Evolutionary conservation across 805 yeast species (phyloP), one percentile per base, ranked within the genome.

Genomic region (Candida sakaeoensis): DNA sequence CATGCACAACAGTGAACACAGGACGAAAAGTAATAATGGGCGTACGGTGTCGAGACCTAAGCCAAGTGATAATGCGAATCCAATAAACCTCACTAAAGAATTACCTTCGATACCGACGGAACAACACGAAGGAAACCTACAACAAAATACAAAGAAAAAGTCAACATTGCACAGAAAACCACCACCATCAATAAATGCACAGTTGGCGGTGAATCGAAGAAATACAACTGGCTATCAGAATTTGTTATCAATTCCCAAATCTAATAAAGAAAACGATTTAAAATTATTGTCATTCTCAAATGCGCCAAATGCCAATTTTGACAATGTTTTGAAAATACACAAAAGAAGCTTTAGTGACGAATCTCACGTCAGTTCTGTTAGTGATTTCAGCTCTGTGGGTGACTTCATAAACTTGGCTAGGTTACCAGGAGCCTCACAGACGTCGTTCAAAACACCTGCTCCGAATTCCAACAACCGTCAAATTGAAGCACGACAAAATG

Each of bases 321-420:
- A 33, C 10, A 39, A 40, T 25, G 38, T 36, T 17, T 45, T 55
- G 36, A 43, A 46, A 43, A 42, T 48, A 26, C 45, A 47, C 33
- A 53, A 55, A 31, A 42, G 72, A 37, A 53, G 54, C 8, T 61
- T 63, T 41, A 64, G 70, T 32, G 70, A 66, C 24, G 70, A 66
- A 37, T 63, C 70, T 1, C 55, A 51, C 14, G 67, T 61, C 2
- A 63, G 70, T 4, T 61, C 70, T 0, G 60, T 65, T 9, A 61
- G 68, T 42, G 57, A 66, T 1, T 60, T 63, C 41, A 61, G 66
- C 42, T 57, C 69, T 1, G 48, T 59, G 13, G 66, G 64, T 2
- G 70, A 63, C 31, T 46, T 57, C 16, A 43, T 57, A 44, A 55
- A 52, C 33, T 47, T 51, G 19, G 40, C 46, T n/a, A 37, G 36